Percentiles rank a stretch among this genome's conserved stretches.
phyloP scores from a whole-genome alignment of 2,329 filamentous ascomycete species.

The Colletotrichum sp. region DNA sequence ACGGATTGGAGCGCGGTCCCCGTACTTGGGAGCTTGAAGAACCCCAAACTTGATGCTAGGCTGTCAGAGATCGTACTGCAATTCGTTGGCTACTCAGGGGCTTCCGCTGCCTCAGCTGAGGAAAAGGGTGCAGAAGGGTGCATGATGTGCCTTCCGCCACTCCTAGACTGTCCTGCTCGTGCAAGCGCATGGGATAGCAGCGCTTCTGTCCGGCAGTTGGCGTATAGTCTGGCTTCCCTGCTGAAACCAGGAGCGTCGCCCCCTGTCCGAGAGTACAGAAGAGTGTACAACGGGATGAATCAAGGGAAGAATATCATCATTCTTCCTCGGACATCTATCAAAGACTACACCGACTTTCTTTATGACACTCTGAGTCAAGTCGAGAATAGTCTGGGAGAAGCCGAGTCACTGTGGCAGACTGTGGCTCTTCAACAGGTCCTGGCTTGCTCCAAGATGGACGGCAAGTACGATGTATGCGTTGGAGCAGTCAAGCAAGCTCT shows the following conservation, averaged over 20 bases:
- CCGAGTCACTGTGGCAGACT: conserved; percentile 1
- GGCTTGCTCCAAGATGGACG: conserved; percentile 25
- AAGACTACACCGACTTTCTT: conserved; percentile 8
- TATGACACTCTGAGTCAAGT: conserved; percentile 26
- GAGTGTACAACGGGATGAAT: conserved; percentile 27
- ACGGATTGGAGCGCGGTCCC: conserved; percentile 14
- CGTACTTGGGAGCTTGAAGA: not conserved
- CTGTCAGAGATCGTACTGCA: conserved; percentile 44
- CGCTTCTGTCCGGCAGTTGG: conserved; percentile 53
- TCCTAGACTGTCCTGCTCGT: conserved; percentile 62
- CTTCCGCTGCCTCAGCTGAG: conserved; percentile 33
- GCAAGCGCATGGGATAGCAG: conserved; percentile 64
- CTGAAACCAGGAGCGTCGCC: conserved; percentile 19
- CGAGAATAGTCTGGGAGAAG: conserved; percentile 25
- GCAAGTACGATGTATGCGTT: conserved; percentile 32
- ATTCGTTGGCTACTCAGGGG: conserved; percentile 32
- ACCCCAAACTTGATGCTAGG: conserved; percentile 37
- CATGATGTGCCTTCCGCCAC: conserved; percentile 68
- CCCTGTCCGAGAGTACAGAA: conserved; percentile 40
- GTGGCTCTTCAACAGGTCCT: conserved; percentile 18
- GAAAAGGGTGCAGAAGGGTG: conserved; percentile 23
- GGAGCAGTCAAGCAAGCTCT: conserved; percentile 21
- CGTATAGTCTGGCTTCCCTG: conserved; percentile 51
- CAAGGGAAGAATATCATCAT: conserved; percentile 15
- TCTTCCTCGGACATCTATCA: not conserved